Base-by-base conservation (phyloP, 306 rosid genomes). In the Trifolium pratense region DNA sequence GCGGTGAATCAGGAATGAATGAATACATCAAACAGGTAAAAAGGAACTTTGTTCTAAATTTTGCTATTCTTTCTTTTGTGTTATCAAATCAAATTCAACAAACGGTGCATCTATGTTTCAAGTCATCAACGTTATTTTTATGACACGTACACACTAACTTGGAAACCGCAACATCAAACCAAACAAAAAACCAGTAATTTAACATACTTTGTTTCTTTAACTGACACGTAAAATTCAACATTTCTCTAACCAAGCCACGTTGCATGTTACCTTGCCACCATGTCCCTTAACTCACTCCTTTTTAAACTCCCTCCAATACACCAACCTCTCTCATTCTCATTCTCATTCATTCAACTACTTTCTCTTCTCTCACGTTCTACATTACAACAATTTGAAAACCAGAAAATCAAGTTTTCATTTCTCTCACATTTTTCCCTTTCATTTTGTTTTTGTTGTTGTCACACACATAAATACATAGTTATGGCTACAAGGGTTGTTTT, bases 401-500 rank as follows among this genome's bases (percentile, higher is more conserved):
- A 31, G 6, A 66, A 7, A 21, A 17, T 36, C 15, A 5, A 63
- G 40, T 29, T 7, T 29, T 6, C 11, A 23, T 56, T n/a, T 56
- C 15, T 55, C 1, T 55, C n/a, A 21, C 31, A 55, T 11, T 55
- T 55, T 34, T 37, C 5, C 66, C 0, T 60, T 14, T 16, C 26
- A 62, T 62, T 62, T n/a, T n/a, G 42, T 17, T 62, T 62, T 32
- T n/a, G 42, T 17, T 56, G 9, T 31, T 82, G 34, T 65, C 40
- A n/a, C 51, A 40, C 18, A 16, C 15, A 6, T 10, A 12, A 2
- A 14, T 1, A 37, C 4, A 34, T 53, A 7, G 9, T 56, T n/a
- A 87, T 84, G 96, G 86, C 82, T 80, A 71, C 75, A 5, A 82
- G 58, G 81, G 69, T 52, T 53, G 66, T 78, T 69, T 46, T 75